phyloP scores from a whole-genome alignment of 2,329 filamentous ascomycete genomes.

The Mariannaea elegans region DNA sequence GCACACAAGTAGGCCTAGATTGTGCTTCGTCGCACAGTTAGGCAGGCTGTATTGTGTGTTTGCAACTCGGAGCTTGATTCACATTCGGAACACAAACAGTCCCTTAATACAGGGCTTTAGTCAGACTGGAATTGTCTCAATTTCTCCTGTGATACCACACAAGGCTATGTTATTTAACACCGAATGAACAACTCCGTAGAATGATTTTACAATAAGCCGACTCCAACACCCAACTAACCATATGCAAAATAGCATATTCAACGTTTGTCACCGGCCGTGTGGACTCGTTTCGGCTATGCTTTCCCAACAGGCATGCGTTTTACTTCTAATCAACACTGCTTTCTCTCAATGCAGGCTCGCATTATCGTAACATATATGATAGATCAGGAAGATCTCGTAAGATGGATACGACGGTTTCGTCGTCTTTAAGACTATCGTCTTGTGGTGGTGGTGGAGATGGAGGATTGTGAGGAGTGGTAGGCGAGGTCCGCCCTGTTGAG shows the following conservation, averaged over 20 bases:
- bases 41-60: too few relatives aligned
- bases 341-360: conserved; percentile 19
- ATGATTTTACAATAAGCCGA: too few relatives aligned
- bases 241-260: conserved; percentile 9
- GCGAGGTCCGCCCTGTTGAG: conserved; percentile 10
- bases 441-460: conserved; percentile 30
- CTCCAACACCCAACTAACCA: conserved; percentile 11
- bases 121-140: too few relatives aligned
- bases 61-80: too few relatives aligned
- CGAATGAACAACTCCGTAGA: background rate
- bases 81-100: too few relatives aligned
- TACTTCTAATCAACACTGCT: background rate
- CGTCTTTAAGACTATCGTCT: conserved; percentile 42
- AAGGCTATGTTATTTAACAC: background rate
- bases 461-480: conserved; percentile 6
- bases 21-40: too few relatives aligned
- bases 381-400: conserved; percentile 53
- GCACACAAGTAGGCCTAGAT: too few relatives aligned
- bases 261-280: conserved; percentile 13
- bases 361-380: conserved; percentile 56
- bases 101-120: too few relatives aligned
- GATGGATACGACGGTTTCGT: conserved; percentile 46
- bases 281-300: conserved; percentile 1
- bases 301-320: background rate
- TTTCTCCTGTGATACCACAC: too few relatives aligned